Evolutionary conservation across 1,284 basidiomycete genomes (phyloP).

Genomic region (Leccinum ponderosum): DNA sequence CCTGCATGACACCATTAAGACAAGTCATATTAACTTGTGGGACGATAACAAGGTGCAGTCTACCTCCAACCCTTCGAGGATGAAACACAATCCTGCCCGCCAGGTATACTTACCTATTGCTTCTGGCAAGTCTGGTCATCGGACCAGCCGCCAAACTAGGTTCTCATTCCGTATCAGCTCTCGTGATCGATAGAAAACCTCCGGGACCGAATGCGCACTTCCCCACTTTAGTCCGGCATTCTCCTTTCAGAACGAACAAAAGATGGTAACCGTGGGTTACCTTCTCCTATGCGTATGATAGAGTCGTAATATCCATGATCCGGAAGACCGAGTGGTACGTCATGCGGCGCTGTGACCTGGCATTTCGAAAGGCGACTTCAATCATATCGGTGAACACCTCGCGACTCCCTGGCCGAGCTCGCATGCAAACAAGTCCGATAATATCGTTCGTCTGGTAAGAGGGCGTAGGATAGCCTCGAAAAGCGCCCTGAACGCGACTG

Average conservation of each 20-base stretch:
- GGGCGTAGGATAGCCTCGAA: neutral
- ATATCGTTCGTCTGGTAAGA: neutral
- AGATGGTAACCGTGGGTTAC: neutral
- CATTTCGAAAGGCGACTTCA: neutral
- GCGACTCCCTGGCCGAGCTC: neutral
- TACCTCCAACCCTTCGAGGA: neutral
- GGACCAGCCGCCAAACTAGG: conserved; percentile 1
- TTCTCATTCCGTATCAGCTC: neutral
- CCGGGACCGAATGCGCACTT: neutral
- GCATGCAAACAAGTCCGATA: neutral
- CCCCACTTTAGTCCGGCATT: neutral
- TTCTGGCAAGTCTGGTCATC: neutral
- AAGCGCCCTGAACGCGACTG: neutral
- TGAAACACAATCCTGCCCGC: neutral
- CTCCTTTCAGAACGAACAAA: conserved; percentile 1
- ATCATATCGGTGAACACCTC: neutral
- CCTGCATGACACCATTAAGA: neutral
- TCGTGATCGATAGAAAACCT: neutral
- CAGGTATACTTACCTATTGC: neutral
- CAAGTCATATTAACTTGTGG: neutral
- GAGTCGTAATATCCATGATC: neutral
- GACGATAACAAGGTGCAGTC: neutral
- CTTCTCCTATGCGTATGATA: neutral
- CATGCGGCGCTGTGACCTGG: too few relatives aligned
- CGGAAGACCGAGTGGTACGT: neutral